Conservation (phyloP, 805 yeast genomes). For the Pichia manshurica region DNA sequence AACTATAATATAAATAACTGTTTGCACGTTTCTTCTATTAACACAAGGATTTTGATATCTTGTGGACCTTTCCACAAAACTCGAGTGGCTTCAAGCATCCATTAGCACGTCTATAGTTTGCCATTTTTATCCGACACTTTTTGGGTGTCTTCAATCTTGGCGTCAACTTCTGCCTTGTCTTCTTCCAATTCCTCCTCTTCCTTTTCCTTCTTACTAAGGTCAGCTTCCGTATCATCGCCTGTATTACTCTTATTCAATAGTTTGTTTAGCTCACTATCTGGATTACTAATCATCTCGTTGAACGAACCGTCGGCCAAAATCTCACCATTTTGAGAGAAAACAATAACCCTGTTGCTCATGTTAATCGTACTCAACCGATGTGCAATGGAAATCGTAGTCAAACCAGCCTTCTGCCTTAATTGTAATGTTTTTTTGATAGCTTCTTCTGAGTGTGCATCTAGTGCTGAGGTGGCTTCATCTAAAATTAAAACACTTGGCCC, state of each 20-base stretch:
- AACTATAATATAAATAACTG: not conserved
- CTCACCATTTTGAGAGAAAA: conserved; percentile 59
- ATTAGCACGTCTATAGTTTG: no score
- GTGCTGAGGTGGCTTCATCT: conserved; percentile 93
- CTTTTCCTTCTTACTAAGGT: conserved; percentile 7
- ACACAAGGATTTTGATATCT: not conserved
- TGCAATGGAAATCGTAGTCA: conserved; percentile 84
- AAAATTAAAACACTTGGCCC: conserved; percentile 75
- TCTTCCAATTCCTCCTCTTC: not conserved
- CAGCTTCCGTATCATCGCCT: conserved; percentile 24
- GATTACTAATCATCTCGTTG: conserved; percentile 42
- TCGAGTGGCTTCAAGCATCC: no score
- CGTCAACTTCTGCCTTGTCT: not conserved
- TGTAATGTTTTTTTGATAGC: conserved; percentile 70
- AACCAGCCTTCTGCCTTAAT: conserved; percentile 46
- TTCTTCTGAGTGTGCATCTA: conserved; percentile 84
- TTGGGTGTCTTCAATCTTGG: no score
- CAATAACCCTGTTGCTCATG: conserved; percentile 75
- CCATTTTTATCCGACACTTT: no score
- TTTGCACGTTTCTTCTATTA: not conserved
- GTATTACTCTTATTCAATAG: conserved; percentile 32
- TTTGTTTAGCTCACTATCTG: conserved; percentile 40
- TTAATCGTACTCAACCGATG: conserved; percentile 85
- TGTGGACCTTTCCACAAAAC: not conserved
- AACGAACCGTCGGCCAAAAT: conserved; percentile 71